phyloP scores from a whole-genome alignment of 192 early-diverging fungal genomes.

The Linnemannia schmuckeri region DNA sequence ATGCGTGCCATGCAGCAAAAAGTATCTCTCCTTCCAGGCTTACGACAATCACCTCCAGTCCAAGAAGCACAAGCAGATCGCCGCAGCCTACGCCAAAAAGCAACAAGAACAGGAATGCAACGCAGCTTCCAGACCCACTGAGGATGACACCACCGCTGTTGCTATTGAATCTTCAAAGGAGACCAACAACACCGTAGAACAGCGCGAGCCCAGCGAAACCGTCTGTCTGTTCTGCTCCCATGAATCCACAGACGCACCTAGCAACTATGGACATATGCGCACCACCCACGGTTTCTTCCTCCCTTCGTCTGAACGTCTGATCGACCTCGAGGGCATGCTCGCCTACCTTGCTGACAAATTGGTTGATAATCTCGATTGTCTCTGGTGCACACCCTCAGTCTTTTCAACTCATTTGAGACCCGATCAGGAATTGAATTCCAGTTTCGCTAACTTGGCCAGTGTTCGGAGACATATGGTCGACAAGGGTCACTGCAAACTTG shows the following conservation, averaged over 20 bases:
- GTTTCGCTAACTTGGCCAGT: constrained; percentile 24
- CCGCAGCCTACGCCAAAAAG: constrained; percentile 36
- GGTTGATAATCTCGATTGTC: constrained; percentile 27
- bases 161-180: constrained; percentile 2
- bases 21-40: constrained; percentile 85
- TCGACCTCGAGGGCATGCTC: constrained; percentile 45
- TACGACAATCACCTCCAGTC: constrained; percentile 91
- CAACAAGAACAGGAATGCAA: constrained; percentile 19
- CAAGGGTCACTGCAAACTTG: constrained; percentile 56
- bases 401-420: constrained; percentile 36
- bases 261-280: constrained; percentile 50
- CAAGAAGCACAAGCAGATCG: constrained; percentile 91
- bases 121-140: background rate
- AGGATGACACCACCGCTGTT: background rate
- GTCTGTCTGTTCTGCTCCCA: constrained; percentile 96
- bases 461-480: constrained; percentile 56
- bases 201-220: constrained; percentile 67
- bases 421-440: constrained; percentile 37
- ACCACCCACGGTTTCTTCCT: constrained; percentile 50
- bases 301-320: constrained; percentile 38
- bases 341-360: constrained; percentile 49
- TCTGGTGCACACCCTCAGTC: constrained; percentile 55
- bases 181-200: constrained; percentile 59
- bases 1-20: constrained; percentile 66
- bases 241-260: constrained; percentile 65